Evolutionary conservation across 2,329 filamentous ascomycete species (phyloP), one percentile per base, ranked within the genome.

Genomic region (Pseudocercospora pini-densiflorae): DNA sequence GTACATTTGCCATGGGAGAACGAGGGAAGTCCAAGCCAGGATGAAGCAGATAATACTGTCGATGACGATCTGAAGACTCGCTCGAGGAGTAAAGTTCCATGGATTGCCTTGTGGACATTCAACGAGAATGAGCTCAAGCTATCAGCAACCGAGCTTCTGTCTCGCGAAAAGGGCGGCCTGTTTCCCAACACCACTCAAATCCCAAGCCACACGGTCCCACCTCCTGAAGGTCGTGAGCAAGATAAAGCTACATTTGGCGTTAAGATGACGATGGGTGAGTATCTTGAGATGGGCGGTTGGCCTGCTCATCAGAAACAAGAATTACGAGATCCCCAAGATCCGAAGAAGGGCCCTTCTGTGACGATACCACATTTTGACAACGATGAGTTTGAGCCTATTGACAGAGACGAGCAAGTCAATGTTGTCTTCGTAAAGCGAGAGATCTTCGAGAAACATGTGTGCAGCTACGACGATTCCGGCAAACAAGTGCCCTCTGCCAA

Each of bases 1-100:
- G 36, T 57, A 12, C 51, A 57, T 24, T 36, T 66, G 19, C 64
- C 64, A 24, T 66, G 64, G 64, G 33, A 19, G 12, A 45, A 45
- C 27, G 55, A 60, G n/a, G 62, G 55, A 10, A 29, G 23, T 40
- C 55, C 55, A 10, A 29, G 12, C 7, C 61, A 58, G 27, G 51
- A 58, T 10, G 8, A 14, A n/a, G 16, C 24, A 14, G 61, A 63
- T 24, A 24, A 58, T 51, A 19, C 43, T 1, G 5, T 21, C 10
- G 19, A 45, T 21, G 43, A 45, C 8, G 43, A 45, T 45, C 43
- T 21, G 14, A 21, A 16, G 16, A 16, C 16, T 12, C 43, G 43
- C 14, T 16, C 43, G 14, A 16, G 16, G 10, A 60, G 23, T 24
- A 47, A 47, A 47, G 43, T 45, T 21, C 43, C 43, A n/a, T 55